Conservation (phyloP, 2,329 filamentous ascomycete species). For the Aspergillus hortae region DNA sequence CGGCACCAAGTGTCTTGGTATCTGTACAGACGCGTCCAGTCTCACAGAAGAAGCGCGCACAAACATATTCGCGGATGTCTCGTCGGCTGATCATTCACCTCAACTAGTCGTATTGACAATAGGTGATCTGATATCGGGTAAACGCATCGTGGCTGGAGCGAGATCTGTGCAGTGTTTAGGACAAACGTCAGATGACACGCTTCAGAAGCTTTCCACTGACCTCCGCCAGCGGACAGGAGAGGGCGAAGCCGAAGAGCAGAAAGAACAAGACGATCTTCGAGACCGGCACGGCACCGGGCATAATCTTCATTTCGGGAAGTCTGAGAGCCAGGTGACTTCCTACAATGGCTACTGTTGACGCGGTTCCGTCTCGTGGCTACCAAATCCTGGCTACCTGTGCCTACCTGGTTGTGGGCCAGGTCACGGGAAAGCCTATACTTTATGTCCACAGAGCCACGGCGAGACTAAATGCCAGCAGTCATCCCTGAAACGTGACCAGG, state of each 20-base stretch:
- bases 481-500: too few relatives aligned
- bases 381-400: too few relatives aligned
- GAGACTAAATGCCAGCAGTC: too few relatives aligned
- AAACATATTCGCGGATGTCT: conserved; percentile 29
- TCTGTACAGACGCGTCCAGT: conserved; percentile 21
- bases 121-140: conserved; percentile 31
- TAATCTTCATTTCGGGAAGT: neutral
- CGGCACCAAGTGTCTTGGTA: conserved; percentile 12
- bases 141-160: conserved; percentile 26
- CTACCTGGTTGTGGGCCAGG: too few relatives aligned
- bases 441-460: too few relatives aligned
- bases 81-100: conserved; percentile 24
- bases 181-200: conserved; percentile 33
- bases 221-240: neutral
- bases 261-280: neutral
- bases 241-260: neutral
- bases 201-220: conserved; percentile 23
- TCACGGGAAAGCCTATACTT: too few relatives aligned
- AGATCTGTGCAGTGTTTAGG: conserved; percentile 32
- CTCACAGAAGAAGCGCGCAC: conserved; percentile 21
- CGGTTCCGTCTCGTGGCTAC: too few relatives aligned
- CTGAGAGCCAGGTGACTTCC: too few relatives aligned
- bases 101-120: conserved; percentile 30
- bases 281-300: neutral
- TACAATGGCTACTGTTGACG: neutral